A percentile compares a stretch with the other conserved stretches of the same genome.
Evolutionary conservation across 2,329 filamentous ascomycete genomes (phyloP).

Genomic region (Stemphylium beticola): DNA sequence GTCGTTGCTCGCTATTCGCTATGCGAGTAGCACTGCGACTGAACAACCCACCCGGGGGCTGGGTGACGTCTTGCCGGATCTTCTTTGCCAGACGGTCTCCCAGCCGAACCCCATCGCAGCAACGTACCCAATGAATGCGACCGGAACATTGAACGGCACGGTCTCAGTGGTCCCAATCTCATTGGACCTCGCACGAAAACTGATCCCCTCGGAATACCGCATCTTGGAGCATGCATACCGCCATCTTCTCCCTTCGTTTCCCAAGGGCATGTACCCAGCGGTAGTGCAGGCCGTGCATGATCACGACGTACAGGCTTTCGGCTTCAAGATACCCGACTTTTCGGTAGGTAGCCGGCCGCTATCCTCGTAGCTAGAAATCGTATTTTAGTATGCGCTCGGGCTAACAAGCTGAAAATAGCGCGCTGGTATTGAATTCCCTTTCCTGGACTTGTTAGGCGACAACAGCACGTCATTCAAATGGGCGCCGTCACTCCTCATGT

Average conservation of each 20-base stretch:
- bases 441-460: slow-evolving; percentile 60
- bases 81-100: slow-evolving; percentile 35
- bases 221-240: slow-evolving; percentile 60
- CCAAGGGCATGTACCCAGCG: slow-evolving; percentile 61
- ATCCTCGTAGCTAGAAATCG: background rate
- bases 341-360: slow-evolving; percentile 48
- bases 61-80: background rate
- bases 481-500: slow-evolving; percentile 57
- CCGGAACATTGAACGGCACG: slow-evolving; percentile 62
- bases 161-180: slow-evolving; percentile 60
- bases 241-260: slow-evolving; percentile 57
- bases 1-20: slow-evolving; percentile 34
- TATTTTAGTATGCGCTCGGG: background rate
- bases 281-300: slow-evolving; percentile 59
- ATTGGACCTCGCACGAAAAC: slow-evolving; percentile 52
- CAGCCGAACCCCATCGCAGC: slow-evolving; percentile 58
- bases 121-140: slow-evolving; percentile 56
- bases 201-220: slow-evolving; percentile 57
- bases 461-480: slow-evolving; percentile 60
- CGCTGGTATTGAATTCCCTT: slow-evolving; percentile 61
- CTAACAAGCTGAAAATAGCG: slow-evolving; percentile 46
- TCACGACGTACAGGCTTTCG: slow-evolving; percentile 57
- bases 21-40: slow-evolving; percentile 20
- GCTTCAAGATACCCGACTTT: slow-evolving; percentile 56
- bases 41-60: slow-evolving; percentile 11